These are phyloP conservation scores for Crithidia fasciculata DNA, from an alignment of 208 protist species.

Conservation along the genomic window DNA sequence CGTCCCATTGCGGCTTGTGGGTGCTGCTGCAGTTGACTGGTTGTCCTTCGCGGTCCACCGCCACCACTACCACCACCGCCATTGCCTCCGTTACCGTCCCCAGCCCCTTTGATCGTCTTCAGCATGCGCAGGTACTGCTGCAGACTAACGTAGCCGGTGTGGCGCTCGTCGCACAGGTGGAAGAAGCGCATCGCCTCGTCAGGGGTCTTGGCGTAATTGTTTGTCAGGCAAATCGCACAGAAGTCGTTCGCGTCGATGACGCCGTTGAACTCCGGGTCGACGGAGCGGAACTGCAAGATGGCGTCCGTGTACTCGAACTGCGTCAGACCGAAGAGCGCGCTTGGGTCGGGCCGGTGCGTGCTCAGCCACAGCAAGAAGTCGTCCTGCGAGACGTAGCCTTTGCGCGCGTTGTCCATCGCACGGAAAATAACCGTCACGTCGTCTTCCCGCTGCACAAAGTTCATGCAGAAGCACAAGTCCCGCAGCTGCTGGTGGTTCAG, in stretches of 20 bases:
- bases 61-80: neutral
- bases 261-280: constrained; percentile 75
- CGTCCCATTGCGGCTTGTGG: neutral
- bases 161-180: constrained; percentile 31
- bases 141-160: constrained; percentile 34
- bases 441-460: constrained; percentile 68
- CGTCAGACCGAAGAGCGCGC: constrained; percentile 70
- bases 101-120: constrained; percentile 17
- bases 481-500: constrained; percentile 59
- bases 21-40: constrained; percentile 3
- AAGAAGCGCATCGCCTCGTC: constrained; percentile 45
- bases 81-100: too few relatives aligned
- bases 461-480: constrained; percentile 75
- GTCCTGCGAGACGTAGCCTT: constrained; percentile 49
- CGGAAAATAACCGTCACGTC: constrained; percentile 72
- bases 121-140: constrained; percentile 40
- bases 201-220: constrained; percentile 35
- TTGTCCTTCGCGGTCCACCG: too few relatives aligned
- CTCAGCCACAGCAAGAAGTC: constrained; percentile 80
- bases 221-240: constrained; percentile 36
- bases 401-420: constrained; percentile 64
- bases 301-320: constrained; percentile 82
- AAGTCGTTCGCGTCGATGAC: constrained; percentile 64
- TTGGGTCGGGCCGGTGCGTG: constrained; percentile 71
- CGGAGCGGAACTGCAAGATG: constrained; percentile 84